These are phyloP conservation scores for Arthrocladium fulminans DNA, from an alignment of 2,329 filamentous ascomycete genomes.

Conservation along the genomic window DNA sequence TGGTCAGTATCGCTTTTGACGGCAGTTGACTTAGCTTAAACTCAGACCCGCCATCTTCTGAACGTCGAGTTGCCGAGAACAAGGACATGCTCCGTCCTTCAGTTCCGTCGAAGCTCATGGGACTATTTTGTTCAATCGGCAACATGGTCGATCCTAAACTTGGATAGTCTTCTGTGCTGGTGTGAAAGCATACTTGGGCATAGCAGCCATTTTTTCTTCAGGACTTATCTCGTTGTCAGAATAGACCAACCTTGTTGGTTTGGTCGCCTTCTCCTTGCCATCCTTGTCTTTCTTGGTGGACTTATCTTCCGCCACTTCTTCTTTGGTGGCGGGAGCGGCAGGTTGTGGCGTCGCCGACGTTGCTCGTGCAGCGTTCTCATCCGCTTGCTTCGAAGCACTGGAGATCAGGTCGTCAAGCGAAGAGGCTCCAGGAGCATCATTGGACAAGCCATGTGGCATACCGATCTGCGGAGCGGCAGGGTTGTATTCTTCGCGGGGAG, in stretches of 20 bases:
- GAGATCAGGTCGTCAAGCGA: constrained; percentile 46
- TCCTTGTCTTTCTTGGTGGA: constrained; percentile 53
- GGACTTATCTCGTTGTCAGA: constrained; percentile 70
- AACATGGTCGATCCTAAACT: constrained; percentile 10
- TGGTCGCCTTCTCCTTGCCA: constrained; percentile 57
- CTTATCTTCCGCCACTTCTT: constrained; percentile 48
- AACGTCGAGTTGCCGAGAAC: background rate
- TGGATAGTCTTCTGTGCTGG: constrained; percentile 33
- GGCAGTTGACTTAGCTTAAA: background rate
- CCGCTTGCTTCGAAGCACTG: constrained; percentile 39
- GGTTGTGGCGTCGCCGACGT: constrained; percentile 13
- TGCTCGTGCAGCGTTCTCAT: constrained; percentile 27
- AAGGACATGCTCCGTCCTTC: background rate
- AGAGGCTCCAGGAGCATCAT: constrained; percentile 31
- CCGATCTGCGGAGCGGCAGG: constrained; percentile 7
- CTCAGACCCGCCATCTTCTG: background rate
- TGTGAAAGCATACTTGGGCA: constrained; percentile 66
- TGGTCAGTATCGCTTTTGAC: background rate
- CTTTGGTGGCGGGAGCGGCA: constrained; percentile 19
- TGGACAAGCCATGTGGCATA: constrained; percentile 12
- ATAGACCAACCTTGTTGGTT: constrained; percentile 65
- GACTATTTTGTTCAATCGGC: background rate
- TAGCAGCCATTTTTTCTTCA: constrained; percentile 77
- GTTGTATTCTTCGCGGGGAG: constrained; percentile 8
- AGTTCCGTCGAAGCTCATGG: background rate